Evolutionary conservation across 108 stramenopile genomes (phyloP), one percentile per base, ranked within the genome.

Genomic region (Parietichytrium sp.): DNA sequence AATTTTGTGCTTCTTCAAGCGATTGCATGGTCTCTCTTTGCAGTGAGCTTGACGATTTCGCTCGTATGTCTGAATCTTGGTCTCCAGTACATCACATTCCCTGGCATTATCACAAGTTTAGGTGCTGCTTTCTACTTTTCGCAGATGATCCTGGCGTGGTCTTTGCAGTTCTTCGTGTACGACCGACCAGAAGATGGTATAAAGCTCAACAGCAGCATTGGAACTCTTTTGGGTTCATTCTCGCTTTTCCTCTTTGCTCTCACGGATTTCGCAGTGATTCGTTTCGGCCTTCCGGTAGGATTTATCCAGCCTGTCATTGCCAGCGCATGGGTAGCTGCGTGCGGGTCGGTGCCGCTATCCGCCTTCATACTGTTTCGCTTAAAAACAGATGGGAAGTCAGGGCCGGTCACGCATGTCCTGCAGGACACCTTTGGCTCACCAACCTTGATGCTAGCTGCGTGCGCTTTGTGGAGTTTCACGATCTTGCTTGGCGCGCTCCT

Each of bases 291-390:
- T 33, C 61, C 61, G 42, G 36, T 45, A 33, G 23, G 20, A 2
- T 72, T 72, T 72, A 42, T 72, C 20, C 61, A 42, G 33, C 61
- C 61, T n/a, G 42, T 72, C 42, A 72, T 72, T 42, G 61, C 61
- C 10, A 72, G 61, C 33, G 61, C 61, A 38, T 72, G 61, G 61
- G 61, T 72, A n/a, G 61, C 61, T 10, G 61, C 61, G 0, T 72
- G 61, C 61, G 61, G 38, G 16, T 72, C 61, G 10, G 61, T 72
- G 2, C 61, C 61, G 13, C 61, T 72, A 10, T 72, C 61, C 20
- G 61, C 38, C 61, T 72, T 72, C 45, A 42, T 72, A 16, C 36
- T 72, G 61, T 45, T 72, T 33, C 18, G 25, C 20, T n/a, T n/a
- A n/a, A n/a, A n/a, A n/a, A n/a, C n/a, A n/a, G n/a, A n/a, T n/a